Evolutionary conservation across 1,284 basidiomycete species (phyloP).

Genomic region (Phylloporus gajari): DNA sequence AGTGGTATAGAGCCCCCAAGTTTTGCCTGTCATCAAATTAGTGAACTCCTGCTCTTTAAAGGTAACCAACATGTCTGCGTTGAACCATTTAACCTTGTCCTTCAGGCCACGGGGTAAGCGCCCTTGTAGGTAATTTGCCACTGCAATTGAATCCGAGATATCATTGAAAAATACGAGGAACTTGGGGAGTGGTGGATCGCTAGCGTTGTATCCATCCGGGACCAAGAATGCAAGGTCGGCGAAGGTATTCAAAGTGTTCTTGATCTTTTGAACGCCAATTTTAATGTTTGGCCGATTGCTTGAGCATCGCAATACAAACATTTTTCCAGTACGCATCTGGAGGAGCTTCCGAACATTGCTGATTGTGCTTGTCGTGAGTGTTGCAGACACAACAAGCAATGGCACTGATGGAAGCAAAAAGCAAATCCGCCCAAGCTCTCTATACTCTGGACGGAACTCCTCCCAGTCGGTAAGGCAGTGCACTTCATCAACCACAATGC

Average conservation of each 20-base stretch:
- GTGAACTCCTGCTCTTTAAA: not conserved
- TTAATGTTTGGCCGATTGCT: slow-evolving; percentile 46
- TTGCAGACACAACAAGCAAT: slow-evolving; percentile 12
- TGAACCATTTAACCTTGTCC: too few relatives aligned
- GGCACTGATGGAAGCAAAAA: slow-evolving; percentile 8
- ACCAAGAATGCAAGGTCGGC: slow-evolving; percentile 44
- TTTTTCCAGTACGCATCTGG: not conserved
- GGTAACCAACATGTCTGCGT: slow-evolving; percentile 13
- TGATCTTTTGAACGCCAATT: slow-evolving; percentile 38
- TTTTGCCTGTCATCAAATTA: slow-evolving; percentile 1
- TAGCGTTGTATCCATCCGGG: slow-evolving; percentile 17
- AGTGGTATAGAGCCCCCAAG: slow-evolving; percentile 15
- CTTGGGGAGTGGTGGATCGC: slow-evolving; percentile 26
- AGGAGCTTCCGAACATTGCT: not conserved
- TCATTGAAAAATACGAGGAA: slow-evolving; percentile 48
- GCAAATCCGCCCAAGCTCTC: slow-evolving; percentile 10
- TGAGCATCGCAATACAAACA: slow-evolving; percentile 9
- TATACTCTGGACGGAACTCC: slow-evolving; percentile 16
- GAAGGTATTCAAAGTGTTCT: slow-evolving; percentile 28
- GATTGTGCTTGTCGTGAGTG: not conserved
- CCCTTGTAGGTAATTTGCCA: not conserved
- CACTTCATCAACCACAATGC: slow-evolving; percentile 21
- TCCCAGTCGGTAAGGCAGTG: slow-evolving; percentile 23
- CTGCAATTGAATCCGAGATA: slow-evolving; percentile 17
- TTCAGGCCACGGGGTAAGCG: not conserved